phyloP scores from a whole-genome alignment of 2,329 filamentous ascomycete species.

The Botrytis cinerea region DNA sequence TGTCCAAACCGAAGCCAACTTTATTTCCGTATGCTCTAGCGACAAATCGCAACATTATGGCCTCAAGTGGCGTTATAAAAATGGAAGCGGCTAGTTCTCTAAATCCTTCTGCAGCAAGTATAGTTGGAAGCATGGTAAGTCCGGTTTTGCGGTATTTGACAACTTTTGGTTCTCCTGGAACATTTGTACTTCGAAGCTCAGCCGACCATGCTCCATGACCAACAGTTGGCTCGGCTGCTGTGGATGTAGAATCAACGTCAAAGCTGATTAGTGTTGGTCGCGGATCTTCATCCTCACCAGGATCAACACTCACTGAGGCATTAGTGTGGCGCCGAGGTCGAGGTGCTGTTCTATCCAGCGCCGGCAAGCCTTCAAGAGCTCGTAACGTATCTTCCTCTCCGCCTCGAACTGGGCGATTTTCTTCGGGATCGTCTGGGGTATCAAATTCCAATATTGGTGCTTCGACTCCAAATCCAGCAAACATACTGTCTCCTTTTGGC shows the following conservation, averaged over 20 bases:
- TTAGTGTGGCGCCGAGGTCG: slow-evolving; percentile 28
- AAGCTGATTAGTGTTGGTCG: slow-evolving; percentile 42
- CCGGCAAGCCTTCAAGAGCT: slow-evolving; percentile 39
- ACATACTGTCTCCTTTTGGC: slow-evolving; percentile 38
- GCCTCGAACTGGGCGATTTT: slow-evolving; percentile 19
- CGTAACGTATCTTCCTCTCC: slow-evolving; percentile 38
- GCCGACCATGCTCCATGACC: slow-evolving; percentile 40
- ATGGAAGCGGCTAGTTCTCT: slow-evolving; percentile 37
- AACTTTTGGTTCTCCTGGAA: slow-evolving; percentile 32
- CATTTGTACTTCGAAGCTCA: slow-evolving; percentile 42
- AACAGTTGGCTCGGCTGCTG: slow-evolving; percentile 29
- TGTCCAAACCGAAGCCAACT: slow-evolving; percentile 28
- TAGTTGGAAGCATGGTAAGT: slow-evolving; percentile 40
- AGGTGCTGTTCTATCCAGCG: slow-evolving; percentile 28
- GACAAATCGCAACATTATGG: slow-evolving; percentile 39
- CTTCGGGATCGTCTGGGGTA: slow-evolving; percentile 30
- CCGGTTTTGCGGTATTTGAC: slow-evolving; percentile 40
- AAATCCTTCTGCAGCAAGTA: slow-evolving; percentile 41
- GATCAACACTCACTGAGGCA: slow-evolving; percentile 36
- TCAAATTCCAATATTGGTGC: slow-evolving; percentile 34
- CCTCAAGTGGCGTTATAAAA: slow-evolving; percentile 40
- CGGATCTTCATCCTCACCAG: slow-evolving; percentile 36
- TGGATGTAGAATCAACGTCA: slow-evolving; percentile 40
- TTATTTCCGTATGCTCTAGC: slow-evolving; percentile 35
- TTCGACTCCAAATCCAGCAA: slow-evolving; percentile 30